These are phyloP conservation scores for Erysiphe pulchra DNA, from an alignment of 2,329 filamentous ascomycete genomes.

Conservation along the genomic window DNA sequence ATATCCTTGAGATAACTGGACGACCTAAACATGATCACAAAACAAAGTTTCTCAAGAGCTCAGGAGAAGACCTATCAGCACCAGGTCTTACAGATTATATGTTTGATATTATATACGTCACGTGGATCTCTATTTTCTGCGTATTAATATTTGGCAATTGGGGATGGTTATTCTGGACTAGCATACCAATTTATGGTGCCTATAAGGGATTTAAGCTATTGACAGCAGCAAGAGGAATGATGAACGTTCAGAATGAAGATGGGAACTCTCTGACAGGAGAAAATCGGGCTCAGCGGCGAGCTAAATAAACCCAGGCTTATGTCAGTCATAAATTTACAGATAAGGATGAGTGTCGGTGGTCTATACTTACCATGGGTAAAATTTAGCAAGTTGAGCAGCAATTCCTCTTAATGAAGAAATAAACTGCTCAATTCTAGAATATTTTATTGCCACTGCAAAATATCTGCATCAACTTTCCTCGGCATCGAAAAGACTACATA, in stretches of 20 bases:
- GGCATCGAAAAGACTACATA: no score
- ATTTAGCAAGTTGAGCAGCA: no score
- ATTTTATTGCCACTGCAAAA: no score
- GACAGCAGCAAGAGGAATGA: constrained; percentile 13
- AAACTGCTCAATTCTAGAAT: no score
- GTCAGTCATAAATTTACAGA: no score
- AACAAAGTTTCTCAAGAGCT: constrained; percentile 27
- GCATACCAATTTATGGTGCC: constrained; percentile 11
- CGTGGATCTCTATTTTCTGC: constrained; percentile 51
- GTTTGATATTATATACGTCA: constrained; percentile 94
- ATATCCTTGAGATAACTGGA: constrained; percentile 61
- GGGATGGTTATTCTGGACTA: constrained; percentile 37
- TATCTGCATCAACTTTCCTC: no score
- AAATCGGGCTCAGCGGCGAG: constrained; percentile 14
- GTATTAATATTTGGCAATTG: constrained; percentile 61
- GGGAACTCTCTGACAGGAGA: constrained; percentile 8
- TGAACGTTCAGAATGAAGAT: constrained; percentile 9
- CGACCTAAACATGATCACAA: constrained; percentile 46
- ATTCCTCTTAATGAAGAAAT: no score
- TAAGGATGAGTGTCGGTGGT: no score
- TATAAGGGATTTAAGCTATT: constrained; percentile 13
- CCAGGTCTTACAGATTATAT: constrained; percentile 87
- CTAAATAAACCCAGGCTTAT: constrained; percentile 1
- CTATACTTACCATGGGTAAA: no score
- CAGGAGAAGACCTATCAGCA: constrained; percentile 72